These are phyloP conservation scores for Coemansia sp. DNA, from an alignment of 192 early-diverging fungal species.

Conservation along the genomic window DNA sequence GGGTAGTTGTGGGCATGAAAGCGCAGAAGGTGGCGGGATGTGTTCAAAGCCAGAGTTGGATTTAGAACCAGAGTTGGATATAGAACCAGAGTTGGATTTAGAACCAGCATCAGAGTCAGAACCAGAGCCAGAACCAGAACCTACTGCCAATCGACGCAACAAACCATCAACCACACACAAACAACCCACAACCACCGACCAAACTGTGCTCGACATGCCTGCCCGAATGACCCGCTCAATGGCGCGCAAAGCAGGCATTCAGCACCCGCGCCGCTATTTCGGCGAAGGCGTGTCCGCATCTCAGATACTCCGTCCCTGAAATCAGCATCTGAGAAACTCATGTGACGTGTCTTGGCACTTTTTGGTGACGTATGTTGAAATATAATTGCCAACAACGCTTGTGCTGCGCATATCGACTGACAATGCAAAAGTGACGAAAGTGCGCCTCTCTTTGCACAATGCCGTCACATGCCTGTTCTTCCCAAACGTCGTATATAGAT, in stretches of 20 bases:
- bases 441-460: too few species aligned
- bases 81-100: neutral
- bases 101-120: neutral
- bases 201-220: slow-evolving; percentile 21
- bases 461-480: too few species aligned
- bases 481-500: too few species aligned
- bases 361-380: too few species aligned
- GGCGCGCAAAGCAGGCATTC: slow-evolving; percentile 36
- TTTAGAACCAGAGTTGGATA: neutral
- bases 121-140: neutral
- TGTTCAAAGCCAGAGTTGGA: neutral
- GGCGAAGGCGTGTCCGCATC: slow-evolving; percentile 45
- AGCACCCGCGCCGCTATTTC: slow-evolving; percentile 32
- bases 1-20: neutral
- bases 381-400: too few species aligned
- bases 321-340: neutral
- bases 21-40: too few species aligned
- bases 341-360: neutral
- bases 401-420: too few species aligned
- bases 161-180: slow-evolving; percentile 7
- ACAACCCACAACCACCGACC: slow-evolving; percentile 7
- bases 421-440: too few species aligned
- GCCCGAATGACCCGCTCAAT: slow-evolving; percentile 46
- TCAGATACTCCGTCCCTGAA: slow-evolving; percentile 30
- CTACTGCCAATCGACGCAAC: neutral